phyloP scores from a whole-genome alignment of 2,329 filamentous ascomycete genomes.

The Ciborinia camelliae region DNA sequence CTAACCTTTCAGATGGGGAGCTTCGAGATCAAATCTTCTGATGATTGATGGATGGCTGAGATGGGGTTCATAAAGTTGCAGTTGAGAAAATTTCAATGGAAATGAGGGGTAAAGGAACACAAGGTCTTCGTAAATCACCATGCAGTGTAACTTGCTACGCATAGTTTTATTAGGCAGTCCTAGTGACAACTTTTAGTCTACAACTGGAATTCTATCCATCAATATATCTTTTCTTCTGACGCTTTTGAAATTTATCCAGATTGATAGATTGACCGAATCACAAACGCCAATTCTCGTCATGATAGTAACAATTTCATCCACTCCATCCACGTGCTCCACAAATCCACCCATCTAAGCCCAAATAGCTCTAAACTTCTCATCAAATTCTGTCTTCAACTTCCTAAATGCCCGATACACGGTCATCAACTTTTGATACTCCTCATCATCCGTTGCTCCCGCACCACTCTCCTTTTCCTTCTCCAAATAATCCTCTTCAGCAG shows the following conservation, averaged over 20 bases:
- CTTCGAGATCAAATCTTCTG: not conserved
- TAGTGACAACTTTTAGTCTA: not conserved
- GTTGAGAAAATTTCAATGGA: not conserved
- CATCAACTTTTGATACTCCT: slow-evolving; percentile 47
- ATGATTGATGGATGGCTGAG: not conserved
- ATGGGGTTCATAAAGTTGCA: not conserved
- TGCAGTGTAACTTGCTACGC: not conserved
- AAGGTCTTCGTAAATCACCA: not conserved
- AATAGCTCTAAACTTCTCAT: slow-evolving; percentile 53
- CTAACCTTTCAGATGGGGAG: not conserved
- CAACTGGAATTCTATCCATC: not conserved
- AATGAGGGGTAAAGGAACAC: not conserved
- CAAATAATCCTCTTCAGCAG: slow-evolving; percentile 37
- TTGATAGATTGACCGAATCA: not conserved
- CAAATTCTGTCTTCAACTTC: slow-evolving; percentile 56
- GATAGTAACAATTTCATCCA: not conserved
- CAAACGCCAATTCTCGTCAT: not conserved
- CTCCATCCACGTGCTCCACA: not conserved
- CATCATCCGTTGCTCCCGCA: slow-evolving; percentile 31
- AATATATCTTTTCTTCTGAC: not conserved
- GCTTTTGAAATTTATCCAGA: not conserved
- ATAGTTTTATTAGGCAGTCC: not conserved
- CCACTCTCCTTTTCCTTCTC: slow-evolving; percentile 39
- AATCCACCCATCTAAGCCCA: slow-evolving; percentile 29
- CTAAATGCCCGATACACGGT: slow-evolving; percentile 59